Conservation (phyloP, 1,284 basidiomycete species). For the Ganoderma resinaceum region DNA sequence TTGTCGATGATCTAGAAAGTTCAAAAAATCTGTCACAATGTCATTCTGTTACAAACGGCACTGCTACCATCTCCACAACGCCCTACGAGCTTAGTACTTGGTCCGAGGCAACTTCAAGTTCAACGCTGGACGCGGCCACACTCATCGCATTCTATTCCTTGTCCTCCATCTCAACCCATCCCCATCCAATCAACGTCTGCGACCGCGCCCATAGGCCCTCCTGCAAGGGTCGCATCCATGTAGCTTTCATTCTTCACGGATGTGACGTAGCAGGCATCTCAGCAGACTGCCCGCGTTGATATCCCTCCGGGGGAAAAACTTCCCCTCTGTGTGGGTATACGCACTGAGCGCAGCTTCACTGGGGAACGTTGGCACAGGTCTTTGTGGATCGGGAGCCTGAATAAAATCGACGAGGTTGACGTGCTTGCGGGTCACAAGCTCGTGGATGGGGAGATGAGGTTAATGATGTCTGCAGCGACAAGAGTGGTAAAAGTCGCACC, state of each 20-base stretch:
- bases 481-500: background rate
- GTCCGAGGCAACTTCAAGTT: too few relatives aligned
- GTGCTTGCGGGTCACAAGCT: constrained; percentile 28
- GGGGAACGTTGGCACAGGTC: constrained; percentile 5
- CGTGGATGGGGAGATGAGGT: too few relatives aligned
- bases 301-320: background rate
- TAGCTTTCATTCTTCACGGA: background rate
- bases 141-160: too few relatives aligned
- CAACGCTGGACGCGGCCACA: too few relatives aligned
- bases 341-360: constrained; percentile 1
- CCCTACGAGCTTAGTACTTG: too few relatives aligned
- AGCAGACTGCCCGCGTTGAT: background rate
- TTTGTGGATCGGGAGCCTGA: constrained; percentile 25
- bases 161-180: too few relatives aligned
- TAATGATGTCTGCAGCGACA: background rate
- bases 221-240: background rate
- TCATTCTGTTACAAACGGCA: too few relatives aligned
- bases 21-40: too few relatives aligned
- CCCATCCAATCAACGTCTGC: background rate
- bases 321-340: background rate
- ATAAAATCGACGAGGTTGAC: constrained; percentile 48
- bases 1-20: too few relatives aligned
- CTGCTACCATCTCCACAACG: too few relatives aligned
- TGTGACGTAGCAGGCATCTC: constrained; percentile 4
- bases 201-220: background rate